Conservation (phyloP, 2,329 filamentous ascomycete species). For the Fusarium sambucinum region DNA sequence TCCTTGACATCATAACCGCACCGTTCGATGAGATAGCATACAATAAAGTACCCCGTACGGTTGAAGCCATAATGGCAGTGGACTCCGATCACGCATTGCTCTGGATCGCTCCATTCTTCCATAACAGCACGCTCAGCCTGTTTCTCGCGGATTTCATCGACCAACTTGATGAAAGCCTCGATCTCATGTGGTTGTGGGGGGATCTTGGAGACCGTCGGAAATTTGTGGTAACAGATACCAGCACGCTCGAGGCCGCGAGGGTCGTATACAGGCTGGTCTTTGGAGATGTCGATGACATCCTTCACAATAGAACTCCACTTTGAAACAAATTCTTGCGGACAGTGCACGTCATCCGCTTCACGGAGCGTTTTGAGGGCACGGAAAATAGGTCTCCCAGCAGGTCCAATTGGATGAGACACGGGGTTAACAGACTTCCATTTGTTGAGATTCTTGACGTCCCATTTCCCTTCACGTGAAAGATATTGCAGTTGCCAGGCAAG, state of each 20-base stretch:
- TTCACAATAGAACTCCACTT: slow-evolving; percentile 76
- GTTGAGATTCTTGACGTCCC: slow-evolving; percentile 95
- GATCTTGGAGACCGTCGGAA: slow-evolving; percentile 91
- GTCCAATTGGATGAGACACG: slow-evolving; percentile 81
- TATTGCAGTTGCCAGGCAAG: slow-evolving; percentile 93
- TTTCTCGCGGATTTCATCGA: slow-evolving; percentile 70
- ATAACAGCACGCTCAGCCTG: slow-evolving; percentile 56
- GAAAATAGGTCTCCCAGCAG: slow-evolving; percentile 69
- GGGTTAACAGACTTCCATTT: slow-evolving; percentile 89
- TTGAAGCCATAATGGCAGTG: slow-evolving; percentile 99
- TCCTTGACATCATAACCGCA: slow-evolving; percentile 77
- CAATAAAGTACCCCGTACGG: slow-evolving; percentile 90
- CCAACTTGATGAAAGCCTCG: slow-evolving; percentile 64
- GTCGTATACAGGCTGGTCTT: slow-evolving; percentile 91
- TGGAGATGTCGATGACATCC: slow-evolving; percentile 89
- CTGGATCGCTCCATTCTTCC: slow-evolving; percentile 57
- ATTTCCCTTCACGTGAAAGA: slow-evolving; percentile 90
- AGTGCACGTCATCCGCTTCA: slow-evolving; percentile 87
- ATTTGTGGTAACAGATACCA: slow-evolving; percentile 82
- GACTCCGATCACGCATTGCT: slow-evolving; percentile 74
- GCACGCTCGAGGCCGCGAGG: slow-evolving; percentile 75
- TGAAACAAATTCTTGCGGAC: slow-evolving; percentile 76
- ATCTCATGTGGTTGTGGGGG: slow-evolving; percentile 74
- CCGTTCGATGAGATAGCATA: slow-evolving; percentile 89
- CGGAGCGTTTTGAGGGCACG: slow-evolving; percentile 93